Evolutionary conservation across 2,329 filamentous ascomycete species (phyloP).

Genomic region (Alternaria incomplexa): DNA sequence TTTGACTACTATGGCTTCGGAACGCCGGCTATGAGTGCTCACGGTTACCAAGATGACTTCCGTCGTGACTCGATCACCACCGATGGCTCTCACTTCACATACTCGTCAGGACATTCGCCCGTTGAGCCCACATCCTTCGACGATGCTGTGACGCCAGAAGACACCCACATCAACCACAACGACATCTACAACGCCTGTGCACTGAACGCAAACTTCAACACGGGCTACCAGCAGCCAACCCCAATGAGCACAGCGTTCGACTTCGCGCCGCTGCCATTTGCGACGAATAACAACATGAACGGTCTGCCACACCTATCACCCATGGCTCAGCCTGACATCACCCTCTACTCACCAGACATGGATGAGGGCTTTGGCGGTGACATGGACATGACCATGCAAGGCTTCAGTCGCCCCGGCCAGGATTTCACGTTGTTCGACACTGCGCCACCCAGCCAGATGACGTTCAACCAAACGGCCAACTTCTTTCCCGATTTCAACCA

Average conservation of each 20-base stretch:
- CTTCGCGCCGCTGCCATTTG: conserved; percentile 51
- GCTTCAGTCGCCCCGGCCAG: conserved; percentile 42
- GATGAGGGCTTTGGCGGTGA: conserved; percentile 69
- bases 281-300: conserved; percentile 24
- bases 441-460: conserved; percentile 29
- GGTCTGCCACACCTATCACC: conserved; percentile 67
- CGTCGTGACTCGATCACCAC: conserved; percentile 48
- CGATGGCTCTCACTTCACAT: conserved; percentile 45
- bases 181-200: conserved; percentile 63
- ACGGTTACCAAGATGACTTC: conserved; percentile 41
- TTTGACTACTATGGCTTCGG: conserved; percentile 41
- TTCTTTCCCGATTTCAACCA: conserved; percentile 50
- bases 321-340: conserved; percentile 69
- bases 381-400: conserved; percentile 37
- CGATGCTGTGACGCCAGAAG: conserved; percentile 54
- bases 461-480: conserved; percentile 33
- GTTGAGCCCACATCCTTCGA: conserved; percentile 51
- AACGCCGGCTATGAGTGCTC: conserved; percentile 39
- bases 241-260: conserved; percentile 47
- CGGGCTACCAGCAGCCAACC: conserved; percentile 64
- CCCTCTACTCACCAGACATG: conserved; percentile 69
- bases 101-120: conserved; percentile 51
- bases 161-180: conserved; percentile 62
- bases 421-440: conserved; percentile 69
- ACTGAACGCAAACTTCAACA: conserved; percentile 67